Evolutionary conservation across 1,139 yeast genomes (phyloP), one percentile per base, ranked within the genome.

Genomic region (Magnusiomyces tetraspermus): DNA sequence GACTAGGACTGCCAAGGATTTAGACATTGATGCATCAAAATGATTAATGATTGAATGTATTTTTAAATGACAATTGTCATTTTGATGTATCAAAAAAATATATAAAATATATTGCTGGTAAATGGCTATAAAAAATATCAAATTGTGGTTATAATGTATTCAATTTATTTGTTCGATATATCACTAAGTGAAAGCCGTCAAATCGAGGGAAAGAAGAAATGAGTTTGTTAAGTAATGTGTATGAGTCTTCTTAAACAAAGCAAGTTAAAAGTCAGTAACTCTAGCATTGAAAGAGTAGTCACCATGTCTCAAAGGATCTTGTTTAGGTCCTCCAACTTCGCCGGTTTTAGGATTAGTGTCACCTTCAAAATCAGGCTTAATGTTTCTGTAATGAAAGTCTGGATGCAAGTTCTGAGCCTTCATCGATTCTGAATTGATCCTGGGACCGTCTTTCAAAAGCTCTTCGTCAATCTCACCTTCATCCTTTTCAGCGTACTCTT

Each of bases 301-400:
- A 45, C 90, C 92, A 64, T 88, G 95, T 61, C 82, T 80, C 60
- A 88, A 74, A 0, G 99, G 99, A 63, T 94, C 97, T 67, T 92
- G 97, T 64, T 94, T 94, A n/a, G 99, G 99, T 0, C 98, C 99
- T 43, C 96, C 96, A 33, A 83, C 75, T 69, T 94, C 99, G 1
- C 98, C 98, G 0, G 97, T 90, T 55, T 75, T 76, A 0, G 99
- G 99, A 64, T 92, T 92, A 37, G 77, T 81, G 56, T 90, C 92
- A 1, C 99, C 99, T 68, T 90, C 97, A 64, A 92, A 92, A 62
- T 94, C 99, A 0, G 96, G 96, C 53, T 88, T 83, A 3, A 89
- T 84, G 67, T 83, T 81, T 66, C 83, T 76, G 59, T 76, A 80
- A 60, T 83, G 77, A 10, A 77, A 74, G 1, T 86, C 87, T 47